These are phyloP conservation scores for Vicia sativa DNA, from an alignment of 306 rosid species.

Conservation along the genomic window DNA sequence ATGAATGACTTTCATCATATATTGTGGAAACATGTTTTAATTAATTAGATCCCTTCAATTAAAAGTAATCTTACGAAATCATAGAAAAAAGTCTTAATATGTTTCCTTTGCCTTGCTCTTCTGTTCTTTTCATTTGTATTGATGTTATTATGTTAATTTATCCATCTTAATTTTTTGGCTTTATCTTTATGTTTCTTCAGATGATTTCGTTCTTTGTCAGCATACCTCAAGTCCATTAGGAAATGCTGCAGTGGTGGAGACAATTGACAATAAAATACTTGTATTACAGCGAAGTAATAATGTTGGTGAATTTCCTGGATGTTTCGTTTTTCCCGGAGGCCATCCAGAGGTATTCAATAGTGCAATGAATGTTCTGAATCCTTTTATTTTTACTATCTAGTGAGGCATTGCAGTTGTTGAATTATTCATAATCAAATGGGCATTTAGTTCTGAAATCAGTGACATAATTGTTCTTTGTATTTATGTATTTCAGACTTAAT, in stretches of 20 bases:
- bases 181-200: constrained; percentile 47
- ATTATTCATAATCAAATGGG: constrained; percentile 14
- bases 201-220: constrained; percentile 72
- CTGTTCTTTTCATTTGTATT: constrained; percentile 19
- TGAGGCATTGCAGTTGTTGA: constrained; percentile 10
- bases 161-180: constrained; percentile 11
- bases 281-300: constrained; percentile 80
- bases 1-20: too few relatives aligned
- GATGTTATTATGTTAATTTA: not conserved
- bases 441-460: constrained; percentile 18
- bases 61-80: constrained; percentile 7
- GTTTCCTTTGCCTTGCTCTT: not conserved
- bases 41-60: not conserved
- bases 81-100: constrained; percentile 13
- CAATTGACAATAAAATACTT: constrained; percentile 72
- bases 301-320: constrained; percentile 94
- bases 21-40: too few relatives aligned
- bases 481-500: constrained; percentile 22
- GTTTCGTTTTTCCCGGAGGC: constrained; percentile 96
- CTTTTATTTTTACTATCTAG: constrained; percentile 23
- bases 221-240: constrained; percentile 94
- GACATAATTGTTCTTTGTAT: constrained; percentile 17
- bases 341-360: constrained; percentile 83
- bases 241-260: constrained; percentile 91
- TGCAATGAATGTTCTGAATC: constrained; percentile 9